phyloP scores from a whole-genome alignment of 352 stramenopile genomes.

The Thalassiosira mediterranea region DNA sequence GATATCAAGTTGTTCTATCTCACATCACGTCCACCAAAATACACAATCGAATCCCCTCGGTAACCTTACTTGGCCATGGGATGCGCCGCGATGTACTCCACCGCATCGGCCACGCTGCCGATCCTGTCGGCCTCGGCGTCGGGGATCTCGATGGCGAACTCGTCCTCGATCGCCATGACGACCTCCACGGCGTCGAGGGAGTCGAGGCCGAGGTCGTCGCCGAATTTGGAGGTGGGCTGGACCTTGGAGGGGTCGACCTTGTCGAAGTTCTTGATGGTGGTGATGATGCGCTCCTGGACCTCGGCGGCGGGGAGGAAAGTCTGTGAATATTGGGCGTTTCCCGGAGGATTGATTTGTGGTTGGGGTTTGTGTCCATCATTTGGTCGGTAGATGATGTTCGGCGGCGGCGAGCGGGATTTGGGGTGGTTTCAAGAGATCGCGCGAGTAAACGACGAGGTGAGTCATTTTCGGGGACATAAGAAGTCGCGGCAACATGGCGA shows the following conservation, averaged over 20 bases:
- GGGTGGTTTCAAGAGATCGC: no score
- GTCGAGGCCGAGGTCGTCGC: slow-evolving; percentile 95
- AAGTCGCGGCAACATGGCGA: no score
- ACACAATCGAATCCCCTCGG: no score
- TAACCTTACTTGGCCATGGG: slow-evolving; percentile 99
- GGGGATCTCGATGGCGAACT: slow-evolving; percentile 99
- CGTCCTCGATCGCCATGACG: slow-evolving; percentile 99
- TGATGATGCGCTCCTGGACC: slow-evolving; percentile 95
- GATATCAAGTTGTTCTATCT: no score
- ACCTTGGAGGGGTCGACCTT: slow-evolving; percentile 97
- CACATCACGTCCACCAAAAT: no score
- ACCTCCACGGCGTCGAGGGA: slow-evolving; percentile 96
- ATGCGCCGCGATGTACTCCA: slow-evolving; percentile 98
- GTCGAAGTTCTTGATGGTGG: slow-evolving; percentile 99
- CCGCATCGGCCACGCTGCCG: slow-evolving; percentile 93
- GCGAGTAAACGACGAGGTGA: no score
- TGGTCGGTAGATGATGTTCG: neutral
- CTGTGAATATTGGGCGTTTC: slow-evolving; percentile 26
- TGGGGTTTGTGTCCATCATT: no score
- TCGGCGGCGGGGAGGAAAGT: slow-evolving; percentile 90
- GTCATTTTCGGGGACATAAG: no score
- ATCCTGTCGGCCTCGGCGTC: slow-evolving; percentile 99
- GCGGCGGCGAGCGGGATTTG: neutral
- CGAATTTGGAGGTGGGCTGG: slow-evolving; percentile 75
- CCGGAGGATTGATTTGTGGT: neutral